Evolutionary conservation across 78 protist species (phyloP).

Genomic region (Dictyostelium intermedium): DNA sequence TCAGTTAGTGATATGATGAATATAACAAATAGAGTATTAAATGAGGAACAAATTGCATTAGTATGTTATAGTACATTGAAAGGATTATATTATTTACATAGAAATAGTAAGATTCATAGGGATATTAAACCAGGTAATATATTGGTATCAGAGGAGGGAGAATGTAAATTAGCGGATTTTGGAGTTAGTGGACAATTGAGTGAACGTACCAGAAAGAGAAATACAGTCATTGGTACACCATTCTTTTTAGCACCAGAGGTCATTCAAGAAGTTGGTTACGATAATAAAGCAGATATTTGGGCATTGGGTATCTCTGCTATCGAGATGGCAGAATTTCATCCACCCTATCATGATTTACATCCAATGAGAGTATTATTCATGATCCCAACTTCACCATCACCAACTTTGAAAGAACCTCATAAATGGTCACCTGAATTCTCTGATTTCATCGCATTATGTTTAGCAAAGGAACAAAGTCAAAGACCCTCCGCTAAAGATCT

Average conservation of each 20-base stretch:
- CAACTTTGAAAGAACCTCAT: constrained; percentile 74
- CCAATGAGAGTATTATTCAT: constrained; percentile 88
- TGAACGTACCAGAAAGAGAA: constrained; percentile 76
- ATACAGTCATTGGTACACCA: constrained; percentile 86
- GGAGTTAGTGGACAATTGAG: constrained; percentile 81
- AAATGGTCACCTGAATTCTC: constrained; percentile 71
- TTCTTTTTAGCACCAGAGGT: constrained; percentile 88
- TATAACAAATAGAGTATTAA: constrained; percentile 39
- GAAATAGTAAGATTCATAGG: constrained; percentile 79
- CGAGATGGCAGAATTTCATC: constrained; percentile 90
- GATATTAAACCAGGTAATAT: constrained; percentile 90
- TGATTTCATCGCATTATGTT: constrained; percentile 62
- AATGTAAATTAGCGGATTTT: constrained; percentile 84
- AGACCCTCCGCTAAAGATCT: constrained; percentile 75
- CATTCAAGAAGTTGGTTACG: constrained; percentile 69
- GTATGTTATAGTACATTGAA: constrained; percentile 72
- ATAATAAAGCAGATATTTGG: constrained; percentile 91
- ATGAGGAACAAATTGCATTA: constrained; percentile 80
- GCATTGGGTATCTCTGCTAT: constrained; percentile 91
- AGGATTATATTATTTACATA: constrained; percentile 86
- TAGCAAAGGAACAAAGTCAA: constrained; percentile 66
- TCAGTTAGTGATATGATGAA: constrained; percentile 84
- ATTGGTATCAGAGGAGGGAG: constrained; percentile 71
- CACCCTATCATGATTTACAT: constrained; percentile 86
- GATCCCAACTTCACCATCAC: constrained; percentile 85